phyloP scores from a whole-genome alignment of 2,329 filamentous ascomycete species.

The Dactylella cylindrospora region DNA sequence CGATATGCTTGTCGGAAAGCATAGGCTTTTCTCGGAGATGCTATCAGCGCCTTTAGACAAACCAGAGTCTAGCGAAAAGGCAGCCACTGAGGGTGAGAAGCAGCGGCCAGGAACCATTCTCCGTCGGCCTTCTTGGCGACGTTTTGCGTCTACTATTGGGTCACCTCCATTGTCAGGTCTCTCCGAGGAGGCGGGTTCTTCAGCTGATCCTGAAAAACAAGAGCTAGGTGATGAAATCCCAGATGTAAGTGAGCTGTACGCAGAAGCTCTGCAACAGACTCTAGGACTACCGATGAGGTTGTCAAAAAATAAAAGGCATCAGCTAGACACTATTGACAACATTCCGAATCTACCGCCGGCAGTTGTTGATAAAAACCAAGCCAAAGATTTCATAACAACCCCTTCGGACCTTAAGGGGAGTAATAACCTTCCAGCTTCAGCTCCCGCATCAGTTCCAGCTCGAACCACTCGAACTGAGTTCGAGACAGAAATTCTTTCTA shows the following conservation, averaged over 20 bases:
- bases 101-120: constrained; percentile 18
- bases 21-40: constrained; percentile 35
- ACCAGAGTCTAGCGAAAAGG: constrained; percentile 5
- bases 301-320: constrained; percentile 14
- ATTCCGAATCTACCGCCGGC: constrained; percentile 9
- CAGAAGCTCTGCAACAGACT: constrained; percentile 29
- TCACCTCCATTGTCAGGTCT: constrained; percentile 26
- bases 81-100: constrained; percentile 11
- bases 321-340: constrained; percentile 4
- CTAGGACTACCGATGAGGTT: constrained; percentile 13
- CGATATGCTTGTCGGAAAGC: constrained; percentile 33
- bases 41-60: constrained; percentile 25
- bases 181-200: constrained; percentile 19
- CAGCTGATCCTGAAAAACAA: constrained; percentile 10
- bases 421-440: constrained; percentile 1
- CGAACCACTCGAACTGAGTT: constrained; percentile 26
- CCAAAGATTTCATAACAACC: constrained; percentile 27
- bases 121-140: constrained; percentile 34
- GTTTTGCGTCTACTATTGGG: constrained; percentile 33
- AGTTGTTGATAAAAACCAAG: constrained; percentile 9
- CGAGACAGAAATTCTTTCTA: constrained; percentile 33
- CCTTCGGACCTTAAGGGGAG: constrained; percentile 11
- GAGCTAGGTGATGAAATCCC: constrained; percentile 6
- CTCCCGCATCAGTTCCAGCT: not conserved
- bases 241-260: constrained; percentile 26